Conservation (phyloP, 2,329 filamentous ascomycete genomes). For the Fusarium neocosmosporiellum region DNA sequence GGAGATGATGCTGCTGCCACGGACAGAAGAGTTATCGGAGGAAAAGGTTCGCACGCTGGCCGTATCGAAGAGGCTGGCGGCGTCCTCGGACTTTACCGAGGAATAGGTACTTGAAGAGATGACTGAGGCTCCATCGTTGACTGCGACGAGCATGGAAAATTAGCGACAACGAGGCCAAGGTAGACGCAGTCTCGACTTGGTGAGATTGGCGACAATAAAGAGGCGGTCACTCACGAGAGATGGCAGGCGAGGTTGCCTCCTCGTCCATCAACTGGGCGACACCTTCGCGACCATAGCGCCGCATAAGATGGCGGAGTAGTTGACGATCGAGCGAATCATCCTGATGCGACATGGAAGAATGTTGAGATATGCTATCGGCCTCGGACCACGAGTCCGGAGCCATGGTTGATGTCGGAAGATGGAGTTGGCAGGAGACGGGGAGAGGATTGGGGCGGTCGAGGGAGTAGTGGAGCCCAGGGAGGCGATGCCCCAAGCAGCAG, state of each 20-base stretch:
- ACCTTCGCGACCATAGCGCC: constrained; percentile 48
- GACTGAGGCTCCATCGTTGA: constrained; percentile 49
- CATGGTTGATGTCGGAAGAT: constrained; percentile 34
- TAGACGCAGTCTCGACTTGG: neutral
- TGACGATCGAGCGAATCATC: constrained; percentile 49
- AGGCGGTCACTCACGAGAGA: constrained; percentile 43
- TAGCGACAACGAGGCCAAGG: constrained; percentile 10
- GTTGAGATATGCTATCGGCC: constrained; percentile 45
- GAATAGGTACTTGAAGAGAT: constrained; percentile 50
- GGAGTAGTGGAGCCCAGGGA: constrained; percentile 38
- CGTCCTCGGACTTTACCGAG: constrained; percentile 50
- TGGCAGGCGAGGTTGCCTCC: constrained; percentile 42
- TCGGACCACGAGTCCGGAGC: constrained; percentile 48
- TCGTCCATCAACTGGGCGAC: constrained; percentile 49
- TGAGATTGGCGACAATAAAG: neutral
- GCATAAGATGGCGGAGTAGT: constrained; percentile 50
- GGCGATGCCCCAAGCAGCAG: constrained; percentile 36
- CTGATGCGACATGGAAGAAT: constrained; percentile 40
- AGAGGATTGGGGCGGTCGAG: constrained; percentile 25
- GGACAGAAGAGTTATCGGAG: constrained; percentile 54
- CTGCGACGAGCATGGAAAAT: constrained; percentile 20
- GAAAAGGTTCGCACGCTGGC: constrained; percentile 52
- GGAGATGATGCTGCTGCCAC: constrained; percentile 54
- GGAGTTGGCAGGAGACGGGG: constrained; percentile 4
- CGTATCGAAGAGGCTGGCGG: constrained; percentile 51